phyloP scores from a whole-genome alignment of 768 basidiomycete genomes.

The Pulveroboletus sp. region DNA sequence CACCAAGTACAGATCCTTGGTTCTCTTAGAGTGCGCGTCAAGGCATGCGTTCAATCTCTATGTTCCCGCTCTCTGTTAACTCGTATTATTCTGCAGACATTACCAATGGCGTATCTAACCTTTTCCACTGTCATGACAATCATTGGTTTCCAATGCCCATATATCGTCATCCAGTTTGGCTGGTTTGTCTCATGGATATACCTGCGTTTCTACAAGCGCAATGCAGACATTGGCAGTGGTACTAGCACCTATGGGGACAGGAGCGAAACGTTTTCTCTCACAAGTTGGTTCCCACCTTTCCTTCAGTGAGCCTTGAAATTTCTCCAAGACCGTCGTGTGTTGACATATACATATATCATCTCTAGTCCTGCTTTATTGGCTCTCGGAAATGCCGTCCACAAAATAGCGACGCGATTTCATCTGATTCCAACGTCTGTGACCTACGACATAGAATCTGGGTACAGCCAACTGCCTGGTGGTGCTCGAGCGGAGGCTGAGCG shows the following conservation, averaged over 20 bases:
- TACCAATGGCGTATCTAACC: conserved; percentile 94
- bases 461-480: conserved; percentile 75
- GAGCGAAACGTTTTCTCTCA: conserved; percentile 92
- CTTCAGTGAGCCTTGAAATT: conserved; percentile 62
- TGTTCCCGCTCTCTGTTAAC: background rate
- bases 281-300: conserved; percentile 96
- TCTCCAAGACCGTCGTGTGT: background rate
- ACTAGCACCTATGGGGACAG: conserved; percentile 82
- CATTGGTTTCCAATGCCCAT: conserved; percentile 83
- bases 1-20: conserved; percentile 95
- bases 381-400: conserved; percentile 64
- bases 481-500: conserved; percentile 96
- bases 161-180: conserved; percentile 96
- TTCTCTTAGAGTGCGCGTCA: conserved; percentile 79
- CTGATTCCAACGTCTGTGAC: conserved; percentile 61
- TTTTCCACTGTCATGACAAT: conserved; percentile 83
- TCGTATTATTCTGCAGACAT: conserved; percentile 44
- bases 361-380: conserved; percentile 65
- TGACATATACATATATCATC: background rate
- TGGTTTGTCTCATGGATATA: conserved; percentile 97
- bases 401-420: conserved; percentile 60
- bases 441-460: conserved; percentile 69
- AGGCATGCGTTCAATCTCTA: conserved; percentile 45
- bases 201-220: conserved; percentile 94
- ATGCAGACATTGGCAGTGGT: conserved; percentile 59